A percentile compares a stretch with the other conserved stretches of the same genome.
Conservation (phyloP, 2,329 filamentous ascomycete species). For the Cladosporium oxysporum region DNA sequence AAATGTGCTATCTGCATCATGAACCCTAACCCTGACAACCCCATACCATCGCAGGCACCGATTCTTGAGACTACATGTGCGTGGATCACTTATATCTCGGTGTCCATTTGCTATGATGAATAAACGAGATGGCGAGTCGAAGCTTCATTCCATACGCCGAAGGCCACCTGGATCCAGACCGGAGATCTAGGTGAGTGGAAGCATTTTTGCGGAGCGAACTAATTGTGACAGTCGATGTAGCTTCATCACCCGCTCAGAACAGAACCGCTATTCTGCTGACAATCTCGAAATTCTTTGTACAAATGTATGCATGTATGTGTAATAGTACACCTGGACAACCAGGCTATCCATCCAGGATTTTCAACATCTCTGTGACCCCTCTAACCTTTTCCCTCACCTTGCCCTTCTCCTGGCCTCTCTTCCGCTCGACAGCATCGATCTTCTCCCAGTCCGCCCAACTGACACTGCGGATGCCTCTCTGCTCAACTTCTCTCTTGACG, state of each 20-base stretch:
- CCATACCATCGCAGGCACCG: not conserved
- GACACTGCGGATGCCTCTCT: slow-evolving; percentile 62
- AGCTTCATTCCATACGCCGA: too few relatives aligned
- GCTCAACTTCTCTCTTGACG: slow-evolving; percentile 62
- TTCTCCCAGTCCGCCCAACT: slow-evolving; percentile 83
- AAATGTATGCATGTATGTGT: not conserved
- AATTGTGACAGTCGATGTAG: too few relatives aligned
- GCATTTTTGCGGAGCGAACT: not conserved
- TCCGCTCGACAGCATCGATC: slow-evolving; percentile 78
- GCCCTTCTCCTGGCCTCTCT: slow-evolving; percentile 64
- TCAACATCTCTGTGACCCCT: slow-evolving; percentile 60
- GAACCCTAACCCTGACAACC: not conserved
- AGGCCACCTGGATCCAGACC: not conserved
- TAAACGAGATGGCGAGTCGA: not conserved
- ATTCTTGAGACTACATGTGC: too few relatives aligned
- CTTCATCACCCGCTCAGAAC: too few relatives aligned
- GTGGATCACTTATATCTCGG: too few relatives aligned
- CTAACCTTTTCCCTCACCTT: slow-evolving; percentile 75
- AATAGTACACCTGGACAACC: not conserved
- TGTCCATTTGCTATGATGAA: not conserved
- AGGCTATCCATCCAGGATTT: slow-evolving; percentile 41
- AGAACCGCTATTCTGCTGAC: too few relatives aligned
- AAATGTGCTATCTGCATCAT: too few relatives aligned
- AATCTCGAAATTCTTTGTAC: not conserved
- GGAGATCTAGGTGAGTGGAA: not conserved